These are phyloP conservation scores for Sisymbrium altissimum DNA, from an alignment of 345 rosid genomes.

Conservation along the genomic window DNA sequence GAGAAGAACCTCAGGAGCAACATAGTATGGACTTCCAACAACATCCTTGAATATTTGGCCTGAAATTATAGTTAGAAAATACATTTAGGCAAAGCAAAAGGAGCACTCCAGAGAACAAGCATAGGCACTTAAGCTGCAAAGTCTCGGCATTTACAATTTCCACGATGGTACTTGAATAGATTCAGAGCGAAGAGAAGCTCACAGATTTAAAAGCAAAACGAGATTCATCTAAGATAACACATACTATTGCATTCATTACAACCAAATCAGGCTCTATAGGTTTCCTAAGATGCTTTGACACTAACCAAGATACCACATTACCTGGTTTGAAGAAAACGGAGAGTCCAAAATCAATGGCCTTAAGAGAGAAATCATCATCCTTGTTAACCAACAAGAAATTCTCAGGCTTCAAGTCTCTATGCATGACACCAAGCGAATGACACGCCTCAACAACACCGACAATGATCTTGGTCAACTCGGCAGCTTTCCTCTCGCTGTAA, in stretches of 20 bases:
- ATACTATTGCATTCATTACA: not conserved
- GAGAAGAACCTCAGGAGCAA: slow-evolving; percentile 95
- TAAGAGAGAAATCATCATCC: slow-evolving; percentile 97
- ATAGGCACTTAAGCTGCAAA: not conserved
- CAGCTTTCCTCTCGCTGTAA: slow-evolving; percentile 95
- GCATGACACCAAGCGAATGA: slow-evolving; percentile 97
- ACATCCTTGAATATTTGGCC: slow-evolving; percentile 91
- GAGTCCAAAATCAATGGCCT: slow-evolving; percentile 98
- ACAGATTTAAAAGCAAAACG: not conserved
- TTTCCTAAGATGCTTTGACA: not conserved
- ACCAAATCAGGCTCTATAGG: not conserved
- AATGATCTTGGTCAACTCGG: slow-evolving; percentile 88
- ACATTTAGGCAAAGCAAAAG: slow-evolving; percentile 4
- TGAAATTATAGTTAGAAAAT: slow-evolving; percentile 28
- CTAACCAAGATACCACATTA: slow-evolving; percentile 27
- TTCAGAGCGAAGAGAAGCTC: not conserved
- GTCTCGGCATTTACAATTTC: not conserved
- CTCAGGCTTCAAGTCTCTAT: slow-evolving; percentile 98
- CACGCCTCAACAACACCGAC: slow-evolving; percentile 97
- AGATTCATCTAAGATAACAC: not conserved
- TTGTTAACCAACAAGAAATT: slow-evolving; percentile 98
- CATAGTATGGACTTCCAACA: slow-evolving; percentile 98
- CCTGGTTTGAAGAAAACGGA: slow-evolving; percentile 99
- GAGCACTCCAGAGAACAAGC: not conserved
- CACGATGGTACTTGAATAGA: not conserved